Evolutionary conservation across 2,329 filamentous ascomycete genomes (phyloP).

Genomic region (Fusarium sp.): DNA sequence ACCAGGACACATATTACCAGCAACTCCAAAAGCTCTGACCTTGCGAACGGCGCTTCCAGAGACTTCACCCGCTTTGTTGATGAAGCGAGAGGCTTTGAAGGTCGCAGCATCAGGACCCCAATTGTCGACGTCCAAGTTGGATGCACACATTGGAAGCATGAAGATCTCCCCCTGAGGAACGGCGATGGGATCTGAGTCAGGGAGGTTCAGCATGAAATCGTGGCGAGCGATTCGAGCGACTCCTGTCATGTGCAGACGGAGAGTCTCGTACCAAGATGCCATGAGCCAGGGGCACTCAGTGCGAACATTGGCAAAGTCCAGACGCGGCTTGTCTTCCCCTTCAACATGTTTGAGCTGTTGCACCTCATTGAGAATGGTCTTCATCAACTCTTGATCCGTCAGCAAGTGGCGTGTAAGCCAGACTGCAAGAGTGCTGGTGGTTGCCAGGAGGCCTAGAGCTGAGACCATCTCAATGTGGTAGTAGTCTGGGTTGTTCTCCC

Average conservation of each 20-base stretch:
- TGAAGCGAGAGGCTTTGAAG: slow-evolving; percentile 45
- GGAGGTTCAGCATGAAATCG: slow-evolving; percentile 39
- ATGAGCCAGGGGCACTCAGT: slow-evolving; percentile 45
- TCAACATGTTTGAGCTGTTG: slow-evolving; percentile 23
- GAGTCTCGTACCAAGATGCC: slow-evolving; percentile 45
- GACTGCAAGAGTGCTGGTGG: slow-evolving; percentile 44
- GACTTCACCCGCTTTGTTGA: slow-evolving; percentile 35
- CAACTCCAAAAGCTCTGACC: slow-evolving; percentile 46
- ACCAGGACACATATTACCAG: slow-evolving; percentile 46
- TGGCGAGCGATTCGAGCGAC: slow-evolving; percentile 44
- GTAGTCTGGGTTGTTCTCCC: slow-evolving; percentile 46
- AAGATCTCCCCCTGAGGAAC: slow-evolving; percentile 44
- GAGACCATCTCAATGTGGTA: slow-evolving; percentile 47
- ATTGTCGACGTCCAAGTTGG: slow-evolving; percentile 39
- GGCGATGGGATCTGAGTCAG: slow-evolving; percentile 25
- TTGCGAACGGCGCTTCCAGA: slow-evolving; percentile 36
- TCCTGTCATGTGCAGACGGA: slow-evolving; percentile 46
- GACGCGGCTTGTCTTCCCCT: slow-evolving; percentile 11
- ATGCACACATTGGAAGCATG: slow-evolving; percentile 46
- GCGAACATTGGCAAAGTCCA: slow-evolving; percentile 39
- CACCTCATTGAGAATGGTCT: slow-evolving; percentile 37
- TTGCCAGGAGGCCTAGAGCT: slow-evolving; percentile 45
- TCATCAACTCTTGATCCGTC: slow-evolving; percentile 27
- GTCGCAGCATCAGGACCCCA: slow-evolving; percentile 43
- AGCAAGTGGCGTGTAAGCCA: slow-evolving; percentile 45